Conservation (phyloP, 2,329 filamentous ascomycete species). For the Cladosporium sp. region DNA sequence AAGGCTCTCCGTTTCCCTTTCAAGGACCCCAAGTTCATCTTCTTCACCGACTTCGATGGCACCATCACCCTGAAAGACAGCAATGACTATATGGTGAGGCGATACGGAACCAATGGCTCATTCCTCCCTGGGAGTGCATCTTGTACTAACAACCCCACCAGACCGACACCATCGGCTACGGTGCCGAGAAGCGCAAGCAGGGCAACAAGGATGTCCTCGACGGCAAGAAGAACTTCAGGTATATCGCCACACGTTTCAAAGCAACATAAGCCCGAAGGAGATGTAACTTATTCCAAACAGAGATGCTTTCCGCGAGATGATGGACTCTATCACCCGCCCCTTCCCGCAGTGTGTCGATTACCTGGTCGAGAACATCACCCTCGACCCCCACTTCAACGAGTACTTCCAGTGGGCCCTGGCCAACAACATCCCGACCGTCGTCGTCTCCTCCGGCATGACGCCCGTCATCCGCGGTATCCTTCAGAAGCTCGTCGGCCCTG, state of each 20-base stretch:
- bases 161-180: constrained; percentile 90
- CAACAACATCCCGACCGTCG: constrained; percentile 85
- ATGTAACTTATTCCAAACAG: constrained; percentile 28
- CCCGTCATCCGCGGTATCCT: constrained; percentile 84
- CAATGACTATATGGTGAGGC: constrained; percentile 58
- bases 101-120: not conserved
- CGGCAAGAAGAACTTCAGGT: constrained; percentile 65
- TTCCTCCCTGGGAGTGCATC: not conserved
- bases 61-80: constrained; percentile 76
- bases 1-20: constrained; percentile 40
- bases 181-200: constrained; percentile 60
- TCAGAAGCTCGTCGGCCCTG: constrained; percentile 71
- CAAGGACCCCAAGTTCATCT: constrained; percentile 76
- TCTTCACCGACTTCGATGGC: constrained; percentile 98
- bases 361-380: constrained; percentile 73
- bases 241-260: constrained; percentile 12
- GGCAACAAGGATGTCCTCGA: constrained; percentile 73
- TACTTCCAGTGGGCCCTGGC: constrained; percentile 78
- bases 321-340: constrained; percentile 75
- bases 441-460: constrained; percentile 87
- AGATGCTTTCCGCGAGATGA: constrained; percentile 84
- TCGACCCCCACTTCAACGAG: constrained; percentile 81
- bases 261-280: too few species aligned
- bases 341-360: constrained; percentile 75
- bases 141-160: constrained; percentile 32